Percentiles rank a stretch among this genome's conserved stretches.
Evolutionary conservation across 1,139 yeast species (phyloP).

Genomic region (Sugiyamaella castrensis): DNA sequence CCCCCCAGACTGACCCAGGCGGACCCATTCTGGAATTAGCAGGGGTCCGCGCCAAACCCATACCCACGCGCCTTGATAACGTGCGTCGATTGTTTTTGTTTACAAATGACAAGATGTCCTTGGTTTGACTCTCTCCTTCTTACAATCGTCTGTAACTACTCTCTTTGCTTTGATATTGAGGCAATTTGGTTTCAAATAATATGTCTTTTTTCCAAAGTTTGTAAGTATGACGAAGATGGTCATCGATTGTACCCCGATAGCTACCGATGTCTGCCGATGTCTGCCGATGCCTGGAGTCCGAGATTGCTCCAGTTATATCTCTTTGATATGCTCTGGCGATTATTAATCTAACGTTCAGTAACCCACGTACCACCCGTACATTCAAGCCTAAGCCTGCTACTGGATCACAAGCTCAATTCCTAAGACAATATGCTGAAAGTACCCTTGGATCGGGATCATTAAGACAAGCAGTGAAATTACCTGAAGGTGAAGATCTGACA

Average conservation of each 20-base stretch:
- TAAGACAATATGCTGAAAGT: constrained; percentile 83
- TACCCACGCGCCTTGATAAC: not conserved
- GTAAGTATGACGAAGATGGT: constrained; percentile 10
- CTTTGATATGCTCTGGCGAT: constrained; percentile 96
- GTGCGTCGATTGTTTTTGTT: not conserved
- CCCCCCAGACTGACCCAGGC: no score
- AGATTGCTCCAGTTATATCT: not conserved
- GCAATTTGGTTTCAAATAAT: not conserved
- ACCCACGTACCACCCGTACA: constrained; percentile 31
- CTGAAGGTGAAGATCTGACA: constrained; percentile 85
- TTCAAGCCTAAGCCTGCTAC: constrained; percentile 29
- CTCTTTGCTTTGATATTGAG: not conserved
- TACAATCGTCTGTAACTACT: not conserved
- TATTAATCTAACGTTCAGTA: constrained; percentile 38
- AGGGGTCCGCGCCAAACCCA: not conserved
- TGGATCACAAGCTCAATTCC: constrained; percentile 30
- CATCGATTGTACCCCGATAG: no score
- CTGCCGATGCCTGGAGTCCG: not conserved
- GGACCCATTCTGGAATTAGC: not conserved
- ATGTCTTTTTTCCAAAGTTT: constrained; percentile 15
- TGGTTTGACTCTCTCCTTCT: not conserved
- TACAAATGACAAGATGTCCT: not conserved
- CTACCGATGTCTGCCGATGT: no score
- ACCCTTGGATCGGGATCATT: constrained; percentile 90
- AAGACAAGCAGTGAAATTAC: constrained; percentile 89